phyloP scores from a whole-genome alignment of 2,329 filamentous ascomycete genomes.

The Epichloe gansuensis region DNA sequence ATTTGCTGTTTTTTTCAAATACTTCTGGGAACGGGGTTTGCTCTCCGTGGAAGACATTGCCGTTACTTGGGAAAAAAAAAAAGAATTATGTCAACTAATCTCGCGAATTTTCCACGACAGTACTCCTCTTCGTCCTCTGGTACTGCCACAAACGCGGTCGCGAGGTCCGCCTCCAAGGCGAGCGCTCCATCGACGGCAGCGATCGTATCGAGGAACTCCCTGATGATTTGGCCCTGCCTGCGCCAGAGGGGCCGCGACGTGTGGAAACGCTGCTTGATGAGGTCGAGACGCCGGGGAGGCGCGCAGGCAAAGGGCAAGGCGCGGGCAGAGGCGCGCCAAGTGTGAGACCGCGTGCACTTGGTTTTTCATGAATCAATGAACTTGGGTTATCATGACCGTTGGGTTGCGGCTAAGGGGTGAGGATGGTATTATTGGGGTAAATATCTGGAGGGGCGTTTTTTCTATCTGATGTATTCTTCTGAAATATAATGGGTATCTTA shows the following conservation, averaged over 20 bases:
- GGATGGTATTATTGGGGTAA: too few relatives aligned
- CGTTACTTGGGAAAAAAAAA: background rate
- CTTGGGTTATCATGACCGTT: background rate
- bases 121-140: slow-evolving; percentile 90
- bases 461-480: background rate
- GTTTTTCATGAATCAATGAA: background rate
- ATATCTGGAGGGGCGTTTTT: background rate
- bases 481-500: slow-evolving; percentile 15
- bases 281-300: background rate
- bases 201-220: slow-evolving; percentile 37
- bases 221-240: slow-evolving; percentile 33
- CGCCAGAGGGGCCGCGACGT: slow-evolving; percentile 2
- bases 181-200: slow-evolving; percentile 29
- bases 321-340: background rate
- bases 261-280: background rate
- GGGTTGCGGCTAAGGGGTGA: background rate
- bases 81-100: background rate
- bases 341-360: background rate
- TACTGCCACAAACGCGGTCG: slow-evolving; percentile 94
- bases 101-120: slow-evolving; percentile 26
- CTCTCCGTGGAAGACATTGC: too few relatives aligned
- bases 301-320: background rate
- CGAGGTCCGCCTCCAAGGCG: slow-evolving; percentile 64
- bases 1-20: background rate
- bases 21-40: too few relatives aligned